These are phyloP conservation scores for Crataegus laevigata DNA, from an alignment of 306 rosid genomes.

Conservation along the genomic window DNA sequence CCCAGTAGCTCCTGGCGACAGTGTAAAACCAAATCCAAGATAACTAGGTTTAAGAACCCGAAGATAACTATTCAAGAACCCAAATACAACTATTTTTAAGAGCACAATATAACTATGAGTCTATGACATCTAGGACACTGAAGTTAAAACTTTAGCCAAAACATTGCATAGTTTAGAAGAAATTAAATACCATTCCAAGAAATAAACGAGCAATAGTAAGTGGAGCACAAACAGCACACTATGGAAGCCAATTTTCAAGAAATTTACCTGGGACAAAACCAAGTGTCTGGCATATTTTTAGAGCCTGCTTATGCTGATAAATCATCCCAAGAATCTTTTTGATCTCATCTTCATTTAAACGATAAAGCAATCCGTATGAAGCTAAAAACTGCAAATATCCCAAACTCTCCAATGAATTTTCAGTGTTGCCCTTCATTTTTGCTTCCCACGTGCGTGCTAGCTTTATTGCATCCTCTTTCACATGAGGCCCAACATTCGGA, in stretches of 20 bases:
- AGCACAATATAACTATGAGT: background rate
- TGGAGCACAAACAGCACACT: background rate
- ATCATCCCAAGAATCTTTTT: slow-evolving; percentile 30
- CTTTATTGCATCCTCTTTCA: slow-evolving; percentile 40
- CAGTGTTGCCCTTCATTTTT: slow-evolving; percentile 12
- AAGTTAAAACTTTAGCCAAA: background rate
- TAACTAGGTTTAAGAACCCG: too few species aligned
- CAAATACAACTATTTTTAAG: background rate
- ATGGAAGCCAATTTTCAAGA: background rate
- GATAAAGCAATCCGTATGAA: slow-evolving; percentile 31
- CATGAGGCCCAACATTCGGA: slow-evolving; percentile 25
- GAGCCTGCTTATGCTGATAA: slow-evolving; percentile 34
- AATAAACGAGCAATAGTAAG: background rate
- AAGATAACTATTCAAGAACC: background rate
- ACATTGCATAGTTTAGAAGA: background rate
- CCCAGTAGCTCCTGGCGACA: background rate
- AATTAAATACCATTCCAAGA: background rate
- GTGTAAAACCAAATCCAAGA: background rate
- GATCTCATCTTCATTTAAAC: slow-evolving; percentile 36
- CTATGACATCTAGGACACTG: background rate
- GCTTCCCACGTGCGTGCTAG: slow-evolving; percentile 41
- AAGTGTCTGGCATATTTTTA: slow-evolving; percentile 27
- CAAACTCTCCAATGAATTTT: slow-evolving; percentile 29
- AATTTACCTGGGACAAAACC: slow-evolving; percentile 45
- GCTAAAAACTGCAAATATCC: slow-evolving; percentile 41